Conservation (phyloP, 1,284 basidiomycete genomes). For the Cutaneotrichosporon sp. region DNA sequence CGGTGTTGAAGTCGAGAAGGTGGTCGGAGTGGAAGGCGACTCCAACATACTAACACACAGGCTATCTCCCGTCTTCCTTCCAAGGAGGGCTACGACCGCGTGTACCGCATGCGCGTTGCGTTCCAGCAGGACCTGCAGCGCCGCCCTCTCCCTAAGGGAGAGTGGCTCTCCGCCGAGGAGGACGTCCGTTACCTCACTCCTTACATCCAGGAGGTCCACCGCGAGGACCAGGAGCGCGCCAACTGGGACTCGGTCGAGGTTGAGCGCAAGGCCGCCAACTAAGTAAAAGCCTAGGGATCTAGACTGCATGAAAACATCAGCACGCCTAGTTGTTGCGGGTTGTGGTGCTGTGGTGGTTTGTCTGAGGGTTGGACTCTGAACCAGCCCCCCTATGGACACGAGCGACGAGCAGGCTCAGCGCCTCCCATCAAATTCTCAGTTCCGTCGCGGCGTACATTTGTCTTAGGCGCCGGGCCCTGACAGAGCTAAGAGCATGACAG, state of each 20-base stretch:
- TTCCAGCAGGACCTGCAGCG: constrained; percentile 76
- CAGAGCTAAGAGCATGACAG: too few relatives aligned
- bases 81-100: constrained; percentile 81
- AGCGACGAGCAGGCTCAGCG: too few relatives aligned
- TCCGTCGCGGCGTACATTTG: too few relatives aligned
- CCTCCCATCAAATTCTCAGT: too few relatives aligned
- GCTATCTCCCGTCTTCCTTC: constrained; percentile 76
- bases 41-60: constrained; percentile 49
- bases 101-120: constrained; percentile 81
- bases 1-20: constrained; percentile 74
- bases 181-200: constrained; percentile 87
- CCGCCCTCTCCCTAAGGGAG: constrained; percentile 72
- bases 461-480: too few relatives aligned
- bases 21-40: constrained; percentile 38
- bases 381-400: too few relatives aligned
- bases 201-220: constrained; percentile 67
- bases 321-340: too few relatives aligned
- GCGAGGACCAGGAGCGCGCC: constrained; percentile 73
- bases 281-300: constrained; percentile 5
- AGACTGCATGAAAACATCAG: neutral
- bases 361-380: too few relatives aligned
- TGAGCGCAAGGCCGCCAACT: constrained; percentile 30
- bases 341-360: too few relatives aligned
- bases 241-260: constrained; percentile 72
- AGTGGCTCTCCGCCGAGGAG: constrained; percentile 75